phyloP scores from a whole-genome alignment of 257 asterid genomes.

The Rubia yunnanensis region DNA sequence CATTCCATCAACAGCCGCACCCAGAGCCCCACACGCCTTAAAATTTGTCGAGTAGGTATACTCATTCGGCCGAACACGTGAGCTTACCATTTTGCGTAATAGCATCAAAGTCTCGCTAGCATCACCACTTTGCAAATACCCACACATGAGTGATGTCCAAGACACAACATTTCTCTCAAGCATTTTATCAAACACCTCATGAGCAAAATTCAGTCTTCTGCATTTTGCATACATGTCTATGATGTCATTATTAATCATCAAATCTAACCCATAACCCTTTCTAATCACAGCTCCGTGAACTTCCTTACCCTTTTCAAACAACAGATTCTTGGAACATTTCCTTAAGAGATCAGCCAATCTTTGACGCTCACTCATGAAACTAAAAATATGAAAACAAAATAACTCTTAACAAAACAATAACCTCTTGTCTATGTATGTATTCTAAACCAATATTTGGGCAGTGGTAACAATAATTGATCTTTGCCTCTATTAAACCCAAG shows the following conservation, averaged over 20 bases:
- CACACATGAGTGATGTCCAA: constrained; percentile 55
- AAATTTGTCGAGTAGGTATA: constrained; percentile 47
- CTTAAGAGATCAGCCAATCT: constrained; percentile 34
- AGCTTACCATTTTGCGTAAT: constrained; percentile 29
- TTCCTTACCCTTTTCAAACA: constrained; percentile 33
- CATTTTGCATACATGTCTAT: constrained; percentile 45
- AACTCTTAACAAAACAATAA: not conserved
- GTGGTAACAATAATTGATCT: not conserved
- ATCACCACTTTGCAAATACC: constrained; percentile 26
- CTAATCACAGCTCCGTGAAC: constrained; percentile 41
- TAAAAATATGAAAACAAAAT: not conserved
- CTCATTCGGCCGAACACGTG: constrained; percentile 39
- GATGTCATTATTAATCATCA: constrained; percentile 36
- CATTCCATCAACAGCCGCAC: constrained; percentile 30
- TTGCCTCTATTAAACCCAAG: not conserved
- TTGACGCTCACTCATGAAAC: constrained; percentile 31
- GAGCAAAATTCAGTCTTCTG: constrained; percentile 30
- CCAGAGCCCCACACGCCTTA: constrained; percentile 45
- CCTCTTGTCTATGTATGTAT: not conserved
- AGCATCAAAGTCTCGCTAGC: constrained; percentile 29
- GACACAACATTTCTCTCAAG: constrained; percentile 46
- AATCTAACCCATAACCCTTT: constrained; percentile 35
- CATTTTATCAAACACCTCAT: constrained; percentile 41
- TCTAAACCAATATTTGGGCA: too few species aligned
- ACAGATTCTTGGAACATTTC: constrained; percentile 34